Evolutionary conservation across 2,329 filamentous ascomycete genomes (phyloP), one percentile per base, ranked within the genome.

Genomic region (Cercospora beticola): DNA sequence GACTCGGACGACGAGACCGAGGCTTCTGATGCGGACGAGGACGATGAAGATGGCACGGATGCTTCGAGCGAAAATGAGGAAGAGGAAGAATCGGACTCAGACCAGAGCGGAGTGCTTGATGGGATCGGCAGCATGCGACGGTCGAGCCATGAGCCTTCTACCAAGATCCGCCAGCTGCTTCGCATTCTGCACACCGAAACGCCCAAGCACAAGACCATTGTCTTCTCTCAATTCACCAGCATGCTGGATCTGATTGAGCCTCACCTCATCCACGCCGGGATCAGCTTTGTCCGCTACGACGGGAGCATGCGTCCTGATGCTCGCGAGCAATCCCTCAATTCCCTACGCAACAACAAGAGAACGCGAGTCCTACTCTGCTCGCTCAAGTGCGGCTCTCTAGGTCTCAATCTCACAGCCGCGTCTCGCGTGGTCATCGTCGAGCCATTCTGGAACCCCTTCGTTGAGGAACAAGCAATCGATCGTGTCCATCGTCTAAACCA

Each of bases 381-480:
- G 81, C 85, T 99, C 72, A 95, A 97, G 76, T 98, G 95, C 76
- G 95, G 95, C 72, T 94, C 92, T 61, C 81, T 99, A 57, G 95
- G 95, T 2, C 87, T 99, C 30, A 99, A 99, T 79, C 84, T 99
- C 64, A 99, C 95, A 6, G 95, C 94, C 0, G 95, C 95, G 9
- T 95, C 91, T 70, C 87, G 95, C 18, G 95, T 99, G 3, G 89
- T 99, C 63, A 97, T 99, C 74, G 85, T 99, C 54, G 95, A 99
- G 80, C 95, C 95, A 0, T 99, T 99, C 81, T 99, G 95, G 95
- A 99, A 99, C 79, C 95, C 74, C 0, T 99, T 99, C 77, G 93
- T 99, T 36, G 95, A 99, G 83, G 95, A 99, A 79, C 95, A 99
- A 84, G 95, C 95, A 60, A 99, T 99, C 74, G 95, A 99, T 80